Conservation (phyloP, 2,329 filamentous ascomycete species). For the Cytospora piceae region DNA sequence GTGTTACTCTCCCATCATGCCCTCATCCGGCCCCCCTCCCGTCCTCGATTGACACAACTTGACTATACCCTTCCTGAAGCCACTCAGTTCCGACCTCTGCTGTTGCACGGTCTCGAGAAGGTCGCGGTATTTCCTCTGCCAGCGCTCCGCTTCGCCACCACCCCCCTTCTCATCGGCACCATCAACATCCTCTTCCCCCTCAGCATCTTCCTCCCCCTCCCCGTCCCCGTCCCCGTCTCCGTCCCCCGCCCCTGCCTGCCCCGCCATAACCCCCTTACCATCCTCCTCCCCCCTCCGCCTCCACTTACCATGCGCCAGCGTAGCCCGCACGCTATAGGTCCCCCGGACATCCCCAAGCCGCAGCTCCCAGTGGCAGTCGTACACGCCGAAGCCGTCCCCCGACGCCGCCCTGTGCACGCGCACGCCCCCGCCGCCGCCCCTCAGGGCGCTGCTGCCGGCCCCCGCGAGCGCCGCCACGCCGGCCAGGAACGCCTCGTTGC, state of each 20-base stretch:
- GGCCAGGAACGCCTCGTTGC: conserved; percentile 60
- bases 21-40: background rate
- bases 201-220: conserved; percentile 29
- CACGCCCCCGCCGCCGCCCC: conserved; percentile 34
- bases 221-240: conserved; percentile 30
- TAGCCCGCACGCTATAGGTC: conserved; percentile 56
- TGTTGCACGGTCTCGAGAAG: conserved; percentile 63
- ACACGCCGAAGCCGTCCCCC: conserved; percentile 15
- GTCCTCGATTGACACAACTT: conserved; percentile 32
- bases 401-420: conserved; percentile 13
- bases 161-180: conserved; percentile 32
- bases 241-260: background rate
- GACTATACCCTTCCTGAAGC: conserved; percentile 49
- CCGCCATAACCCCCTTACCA: background rate
- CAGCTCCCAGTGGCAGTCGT: conserved; percentile 56
- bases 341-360: conserved; percentile 57
- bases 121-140: conserved; percentile 59
- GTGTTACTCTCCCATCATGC: background rate
- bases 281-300: conserved; percentile 35
- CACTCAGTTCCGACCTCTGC: conserved; percentile 56
- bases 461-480: conserved; percentile 63
- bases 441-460: conserved; percentile 54
- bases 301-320: conserved; percentile 49
- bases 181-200: conserved; percentile 30
- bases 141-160: conserved; percentile 42